Conservation (phyloP, 129 eudicot species). For the Daucus carota region DNA sequence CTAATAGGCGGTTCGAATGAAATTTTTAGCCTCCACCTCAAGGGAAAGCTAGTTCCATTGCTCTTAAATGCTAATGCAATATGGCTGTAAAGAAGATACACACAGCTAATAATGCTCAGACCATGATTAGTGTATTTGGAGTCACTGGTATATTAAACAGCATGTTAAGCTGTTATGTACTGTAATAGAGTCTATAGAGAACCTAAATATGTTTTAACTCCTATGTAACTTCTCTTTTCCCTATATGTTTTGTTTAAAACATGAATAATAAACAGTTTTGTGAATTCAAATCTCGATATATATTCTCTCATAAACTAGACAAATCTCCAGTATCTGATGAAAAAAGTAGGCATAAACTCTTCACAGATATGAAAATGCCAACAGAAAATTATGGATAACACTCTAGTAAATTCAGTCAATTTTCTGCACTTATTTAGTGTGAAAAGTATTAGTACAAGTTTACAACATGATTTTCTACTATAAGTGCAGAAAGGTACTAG, state of each 20-base stretch:
- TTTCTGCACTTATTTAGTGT: no score
- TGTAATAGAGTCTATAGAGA: neutral
- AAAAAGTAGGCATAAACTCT: neutral
- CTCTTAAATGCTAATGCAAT: conserved; percentile 47
- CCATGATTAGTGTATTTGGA: neutral
- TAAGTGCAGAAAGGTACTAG: no score
- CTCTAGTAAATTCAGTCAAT: neutral
- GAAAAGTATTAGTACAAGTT: no score
- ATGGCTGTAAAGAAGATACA: conserved; percentile 26
- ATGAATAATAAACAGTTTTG: neutral
- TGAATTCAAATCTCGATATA: neutral
- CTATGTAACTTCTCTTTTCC: neutral
- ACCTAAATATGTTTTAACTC: conserved; percentile 7
- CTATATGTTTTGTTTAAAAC: neutral
- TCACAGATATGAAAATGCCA: neutral
- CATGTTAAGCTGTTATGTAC: neutral
- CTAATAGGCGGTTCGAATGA: conserved; percentile 43
- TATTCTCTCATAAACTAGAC: neutral
- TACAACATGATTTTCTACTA: no score
- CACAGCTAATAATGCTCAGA: neutral
- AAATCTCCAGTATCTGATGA: neutral
- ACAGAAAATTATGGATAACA: neutral
- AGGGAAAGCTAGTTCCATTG: conserved; percentile 43
- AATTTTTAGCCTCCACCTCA: conserved; percentile 66
- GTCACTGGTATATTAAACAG: neutral